These are phyloP conservation scores for Myrmaecium sp. DNA, from an alignment of 2,329 filamentous ascomycete species.

Conservation along the genomic window DNA sequence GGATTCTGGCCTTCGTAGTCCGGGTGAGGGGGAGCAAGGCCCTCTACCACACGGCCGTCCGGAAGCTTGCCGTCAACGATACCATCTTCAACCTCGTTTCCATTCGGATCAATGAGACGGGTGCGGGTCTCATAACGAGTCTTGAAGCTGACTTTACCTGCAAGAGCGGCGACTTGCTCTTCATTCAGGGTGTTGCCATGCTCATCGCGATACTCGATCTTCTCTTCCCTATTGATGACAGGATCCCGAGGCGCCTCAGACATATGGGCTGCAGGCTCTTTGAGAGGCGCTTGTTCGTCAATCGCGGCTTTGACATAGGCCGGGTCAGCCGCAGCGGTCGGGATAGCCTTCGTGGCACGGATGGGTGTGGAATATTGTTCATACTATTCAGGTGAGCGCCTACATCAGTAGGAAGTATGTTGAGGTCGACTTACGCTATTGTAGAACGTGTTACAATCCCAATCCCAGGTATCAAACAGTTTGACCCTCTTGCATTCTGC, in stretches of 20 bases:
- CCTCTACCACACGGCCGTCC: conserved; percentile 11
- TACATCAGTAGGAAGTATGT: background rate
- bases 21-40: conserved; percentile 35
- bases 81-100: conserved; percentile 52
- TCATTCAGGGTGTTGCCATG: conserved; percentile 75
- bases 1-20: conserved; percentile 42
- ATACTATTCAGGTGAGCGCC: conserved; percentile 5
- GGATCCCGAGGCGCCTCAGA: conserved; percentile 14
- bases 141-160: conserved; percentile 90
- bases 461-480: conserved; percentile 82
- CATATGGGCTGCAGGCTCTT: too few relatives aligned
- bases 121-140: conserved; percentile 94
- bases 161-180: conserved; percentile 65
- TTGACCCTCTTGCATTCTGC: conserved; percentile 73
- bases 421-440: conserved; percentile 51
- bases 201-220: conserved; percentile 87
- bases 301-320: conserved; percentile 7
- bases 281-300: conserved; percentile 6
- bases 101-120: conserved; percentile 60
- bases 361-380: conserved; percentile 11
- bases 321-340: conserved; percentile 7
- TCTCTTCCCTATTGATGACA: conserved; percentile 49
- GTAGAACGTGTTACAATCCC: conserved; percentile 91
- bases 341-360: conserved; percentile 10
- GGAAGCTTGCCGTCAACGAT: conserved; percentile 16